Conservation (phyloP, 148 eudicot genomes). For the Spergularia bocconei region DNA sequence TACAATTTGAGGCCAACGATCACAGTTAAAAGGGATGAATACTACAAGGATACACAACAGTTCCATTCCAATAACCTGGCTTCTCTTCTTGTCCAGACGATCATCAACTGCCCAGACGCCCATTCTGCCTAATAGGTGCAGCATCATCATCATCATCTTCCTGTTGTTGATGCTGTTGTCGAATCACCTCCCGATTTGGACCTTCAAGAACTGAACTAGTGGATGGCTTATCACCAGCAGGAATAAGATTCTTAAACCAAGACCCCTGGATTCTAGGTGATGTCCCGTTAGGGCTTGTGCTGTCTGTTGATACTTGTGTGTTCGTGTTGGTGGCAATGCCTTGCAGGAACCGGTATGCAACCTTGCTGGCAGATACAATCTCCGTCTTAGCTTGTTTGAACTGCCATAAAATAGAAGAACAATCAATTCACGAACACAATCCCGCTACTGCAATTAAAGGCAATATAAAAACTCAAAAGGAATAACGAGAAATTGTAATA, state of each 20-base stretch:
- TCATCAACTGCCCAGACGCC: conserved; percentile 34
- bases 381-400: conserved; percentile 92
- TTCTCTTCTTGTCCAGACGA: background rate
- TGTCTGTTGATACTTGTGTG: conserved; percentile 44
- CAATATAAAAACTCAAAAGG: background rate
- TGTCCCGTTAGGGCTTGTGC: conserved; percentile 44
- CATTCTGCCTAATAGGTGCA: conserved; percentile 28
- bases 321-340: conserved; percentile 51
- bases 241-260: conserved; percentile 75
- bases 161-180: conserved; percentile 35
- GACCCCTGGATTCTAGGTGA: conserved; percentile 63
- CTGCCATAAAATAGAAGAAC: conserved; percentile 34
- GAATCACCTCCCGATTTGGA: conserved; percentile 38
- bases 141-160: conserved; percentile 23
- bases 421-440: background rate
- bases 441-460: background rate
- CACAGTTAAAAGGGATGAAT: conserved; percentile 6
- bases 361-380: conserved; percentile 88
- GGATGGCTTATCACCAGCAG: conserved; percentile 79
- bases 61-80: conserved; percentile 6
- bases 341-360: conserved; percentile 74
- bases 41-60: conserved; percentile 32
- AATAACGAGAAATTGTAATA: background rate
- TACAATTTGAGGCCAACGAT: conserved; percentile 17
- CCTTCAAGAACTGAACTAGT: conserved; percentile 63